Evolutionary conservation across 1,284 basidiomycete genomes (phyloP), one percentile per base, ranked within the genome.

Genomic region (Sporisorium reilianum): DNA sequence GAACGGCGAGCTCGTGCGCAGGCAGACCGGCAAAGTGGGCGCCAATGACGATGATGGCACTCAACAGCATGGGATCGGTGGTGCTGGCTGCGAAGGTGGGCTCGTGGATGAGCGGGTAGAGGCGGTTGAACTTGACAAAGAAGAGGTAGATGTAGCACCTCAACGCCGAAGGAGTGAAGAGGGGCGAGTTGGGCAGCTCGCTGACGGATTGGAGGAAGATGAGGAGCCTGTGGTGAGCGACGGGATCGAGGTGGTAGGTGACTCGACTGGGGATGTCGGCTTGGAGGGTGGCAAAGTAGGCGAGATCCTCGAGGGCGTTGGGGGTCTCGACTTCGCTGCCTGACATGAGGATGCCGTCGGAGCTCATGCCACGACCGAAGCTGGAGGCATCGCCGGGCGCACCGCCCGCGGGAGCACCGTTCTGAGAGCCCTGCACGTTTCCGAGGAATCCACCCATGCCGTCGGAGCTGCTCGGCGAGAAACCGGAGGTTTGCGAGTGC

Each of bases 111-210:
- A 80, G 69, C 26, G 78, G 78, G 25, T 77, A 75, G 36, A 77
- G 64, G 11, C 60, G 44, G 25, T 78, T 80, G 66, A 76, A 74
- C 60, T 75, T 79, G 57, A 69, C 59, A 36, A 80, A 80, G 54
- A 78, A 80, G 42, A 78, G 74, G 25, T 74, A 70, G 58, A 80
- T 70, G 56, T 77, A 79, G 49, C 74, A 71, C 16, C 74, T 52
- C 25, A 80, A 61, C 14, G 75, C 74, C 16, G 70, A 67, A 8
- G 77, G 74, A 22, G 73, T 75, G 54, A 80, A 79, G 9, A 79
- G 61, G 2, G 76, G 68, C 23, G 77, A 79, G 32, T 58, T 77
- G n/a, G 74, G 60, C 12, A 80, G 68, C 55, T 80, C 70, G 55
- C 61, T 73, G 49, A 79, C 69, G 6, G 74, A 75, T 28, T 65